phyloP scores from a whole-genome alignment of 305 asterid species.

The Andrographis paniculata region DNA sequence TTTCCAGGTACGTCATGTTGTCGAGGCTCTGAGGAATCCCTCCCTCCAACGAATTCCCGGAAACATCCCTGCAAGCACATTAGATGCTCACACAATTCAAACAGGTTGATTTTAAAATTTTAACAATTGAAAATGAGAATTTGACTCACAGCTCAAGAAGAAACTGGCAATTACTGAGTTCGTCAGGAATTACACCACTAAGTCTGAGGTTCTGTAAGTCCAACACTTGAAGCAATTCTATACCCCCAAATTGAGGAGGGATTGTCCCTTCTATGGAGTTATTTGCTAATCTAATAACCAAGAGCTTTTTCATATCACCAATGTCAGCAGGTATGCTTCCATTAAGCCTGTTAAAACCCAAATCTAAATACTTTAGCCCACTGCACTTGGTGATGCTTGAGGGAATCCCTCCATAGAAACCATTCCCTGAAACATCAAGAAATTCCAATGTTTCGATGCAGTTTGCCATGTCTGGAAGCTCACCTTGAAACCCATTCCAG shows the following conservation, averaged over 20 bases:
- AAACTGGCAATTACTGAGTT: too few relatives aligned
- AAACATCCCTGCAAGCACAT: slow-evolving; percentile 52
- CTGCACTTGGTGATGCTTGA: slow-evolving; percentile 46
- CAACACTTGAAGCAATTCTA: slow-evolving; percentile 81
- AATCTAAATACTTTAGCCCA: slow-evolving; percentile 64
- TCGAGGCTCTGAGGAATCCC: slow-evolving; percentile 28
- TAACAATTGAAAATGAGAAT: background rate
- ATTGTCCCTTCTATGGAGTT: slow-evolving; percentile 61
- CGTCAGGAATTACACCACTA: slow-evolving; percentile 26
- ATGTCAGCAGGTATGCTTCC: slow-evolving; percentile 42
- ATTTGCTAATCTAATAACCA: slow-evolving; percentile 53
- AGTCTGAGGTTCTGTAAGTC: slow-evolving; percentile 62
- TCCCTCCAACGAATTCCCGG: slow-evolving; percentile 54
- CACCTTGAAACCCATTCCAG: slow-evolving; percentile 53
- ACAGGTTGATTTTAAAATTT: too few relatives aligned
- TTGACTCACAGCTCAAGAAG: too few relatives aligned
- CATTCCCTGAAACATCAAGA: slow-evolving; percentile 64
- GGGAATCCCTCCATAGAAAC: slow-evolving; percentile 52
- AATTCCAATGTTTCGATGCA: slow-evolving; percentile 45
- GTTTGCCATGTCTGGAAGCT: slow-evolving; percentile 31
- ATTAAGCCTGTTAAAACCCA: slow-evolving; percentile 55
- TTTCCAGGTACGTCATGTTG: slow-evolving; percentile 48
- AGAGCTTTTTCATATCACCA: slow-evolving; percentile 46
- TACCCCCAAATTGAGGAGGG: slow-evolving; percentile 55
- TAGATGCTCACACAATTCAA: slow-evolving; percentile 17